Base-by-base conservation (phyloP, 306 rosid species). In the Acacia melanoxylon region DNA sequence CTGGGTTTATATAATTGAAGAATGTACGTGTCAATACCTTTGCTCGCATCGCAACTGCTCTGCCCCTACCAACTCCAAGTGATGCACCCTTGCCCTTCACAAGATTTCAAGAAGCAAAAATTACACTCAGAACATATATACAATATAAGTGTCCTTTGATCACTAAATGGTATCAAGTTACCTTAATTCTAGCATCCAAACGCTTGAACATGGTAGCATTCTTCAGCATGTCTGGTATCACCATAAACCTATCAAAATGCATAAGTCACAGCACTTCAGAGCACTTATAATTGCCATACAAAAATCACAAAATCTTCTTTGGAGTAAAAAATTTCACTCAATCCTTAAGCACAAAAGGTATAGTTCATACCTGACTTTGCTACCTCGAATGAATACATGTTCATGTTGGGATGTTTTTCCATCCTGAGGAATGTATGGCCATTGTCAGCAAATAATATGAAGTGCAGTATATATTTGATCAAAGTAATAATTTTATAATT, bases 181-280 rank as follows among this genome's bases (percentile, higher is more conserved):
- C 99, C 98, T 95, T 93, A 80, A 95, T 89, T 88, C 93, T 92
- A 29, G 99, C 98, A 86, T 93, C 99, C 78, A 93, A 89, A 76
- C 98, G 98, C 89, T 93, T 92, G 84, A 93, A 95, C 97, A 95
- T 95, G 58, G 98, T 97, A 82, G 99, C 99, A 77, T 95, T 95
- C 94, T 95, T 95, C 82, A 92, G 84, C 99, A 95, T 95, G 87
- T 95, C 99, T 6, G 99, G 99, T 49, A 95, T 93, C 79, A 95
- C 98, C 98, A 95, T 90, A 82, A 95, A 95, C 93, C 99, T 93
- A 86, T 13, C 37, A 45, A 83, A 67, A 79, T 75, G 33, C 35
- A 7, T 17, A 61, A 61, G 67, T 63, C 80, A 49, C 33, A 76
- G 35, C 61, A 75, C 41, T 62, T 85, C 59, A 48, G 58, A 81